Percentiles rank a stretch among this genome's conserved stretches.
phyloP scores from a whole-genome alignment of 2,329 filamentous ascomycete genomes.

The Stachybotrys elegans region DNA sequence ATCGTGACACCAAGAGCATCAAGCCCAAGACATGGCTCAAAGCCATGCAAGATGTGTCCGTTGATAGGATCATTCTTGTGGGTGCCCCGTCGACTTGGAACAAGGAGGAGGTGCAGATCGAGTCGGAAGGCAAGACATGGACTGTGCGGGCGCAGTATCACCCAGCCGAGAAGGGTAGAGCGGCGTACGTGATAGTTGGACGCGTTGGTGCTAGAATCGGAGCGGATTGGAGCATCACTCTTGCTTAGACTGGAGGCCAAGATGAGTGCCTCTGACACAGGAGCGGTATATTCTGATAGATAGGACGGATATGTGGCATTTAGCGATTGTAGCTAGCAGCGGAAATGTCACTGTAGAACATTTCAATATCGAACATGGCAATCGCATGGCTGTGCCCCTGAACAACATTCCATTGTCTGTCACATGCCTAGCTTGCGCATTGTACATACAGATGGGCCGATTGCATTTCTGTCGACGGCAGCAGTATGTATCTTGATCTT shows the following conservation, averaged over 20 bases:
- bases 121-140: slow-evolving; percentile 47
- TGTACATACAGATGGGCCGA: too few species aligned
- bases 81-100: slow-evolving; percentile 71
- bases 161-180: slow-evolving; percentile 38
- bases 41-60: slow-evolving; percentile 68
- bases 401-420: too few species aligned
- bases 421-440: too few species aligned
- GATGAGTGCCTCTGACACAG: too few species aligned
- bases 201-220: slow-evolving; percentile 47
- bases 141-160: slow-evolving; percentile 58
- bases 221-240: slow-evolving; percentile 45
- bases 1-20: slow-evolving; percentile 45
- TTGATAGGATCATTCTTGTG: slow-evolving; percentile 82
- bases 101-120: slow-evolving; percentile 54
- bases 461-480: too few species aligned
- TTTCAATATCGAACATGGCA: too few species aligned
- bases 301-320: too few species aligned
- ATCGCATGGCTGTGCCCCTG: too few species aligned
- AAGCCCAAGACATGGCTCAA: slow-evolving; percentile 68
- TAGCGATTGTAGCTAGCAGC: too few species aligned
- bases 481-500: too few species aligned
- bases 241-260: neutral
- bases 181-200: slow-evolving; percentile 48
- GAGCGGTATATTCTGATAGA: too few species aligned
- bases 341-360: too few species aligned